phyloP scores from a whole-genome alignment of 768 basidiomycete species.

The Hypholoma sublateritium region DNA sequence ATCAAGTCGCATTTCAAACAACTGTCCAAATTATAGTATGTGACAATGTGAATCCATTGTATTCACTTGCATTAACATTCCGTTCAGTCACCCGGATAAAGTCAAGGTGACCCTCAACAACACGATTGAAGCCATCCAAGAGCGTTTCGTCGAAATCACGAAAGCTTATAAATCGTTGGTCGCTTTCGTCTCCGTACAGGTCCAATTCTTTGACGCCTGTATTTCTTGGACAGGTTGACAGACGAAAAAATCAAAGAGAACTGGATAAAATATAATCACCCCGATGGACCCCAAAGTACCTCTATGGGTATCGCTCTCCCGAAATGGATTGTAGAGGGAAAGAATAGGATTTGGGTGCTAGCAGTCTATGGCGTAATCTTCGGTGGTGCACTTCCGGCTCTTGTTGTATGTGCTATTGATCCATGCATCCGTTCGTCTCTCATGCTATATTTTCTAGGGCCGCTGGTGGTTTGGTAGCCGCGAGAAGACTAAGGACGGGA shows the following conservation, averaged over 20 bases:
- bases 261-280: slow-evolving; percentile 86
- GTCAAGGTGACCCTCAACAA: slow-evolving; percentile 79
- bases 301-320: slow-evolving; percentile 96
- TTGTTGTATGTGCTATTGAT: slow-evolving; percentile 55
- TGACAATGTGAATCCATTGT: slow-evolving; percentile 3
- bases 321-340: slow-evolving; percentile 87
- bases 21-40: slow-evolving; percentile 83
- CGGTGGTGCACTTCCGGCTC: slow-evolving; percentile 79
- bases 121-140: slow-evolving; percentile 83
- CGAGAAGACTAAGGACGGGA: slow-evolving; percentile 88
- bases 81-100: slow-evolving; percentile 91
- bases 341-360: slow-evolving; percentile 91
- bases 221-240: slow-evolving; percentile 60
- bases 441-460: slow-evolving; percentile 41
- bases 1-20: slow-evolving; percentile 97
- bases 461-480: slow-evolving; percentile 98
- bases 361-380: slow-evolving; percentile 86
- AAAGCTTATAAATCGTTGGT: slow-evolving; percentile 96
- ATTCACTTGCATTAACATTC: background rate
- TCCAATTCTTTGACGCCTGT: background rate
- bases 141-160: slow-evolving; percentile 88
- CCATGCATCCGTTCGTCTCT: slow-evolving; percentile 18
- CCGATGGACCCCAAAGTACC: slow-evolving; percentile 94
- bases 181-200: background rate
- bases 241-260: slow-evolving; percentile 93